A percentile compares a stretch with the other conserved stretches of the same genome.
Conservation (phyloP, 148 eudicot species). For the Amaranthus hypochondriacus region DNA sequence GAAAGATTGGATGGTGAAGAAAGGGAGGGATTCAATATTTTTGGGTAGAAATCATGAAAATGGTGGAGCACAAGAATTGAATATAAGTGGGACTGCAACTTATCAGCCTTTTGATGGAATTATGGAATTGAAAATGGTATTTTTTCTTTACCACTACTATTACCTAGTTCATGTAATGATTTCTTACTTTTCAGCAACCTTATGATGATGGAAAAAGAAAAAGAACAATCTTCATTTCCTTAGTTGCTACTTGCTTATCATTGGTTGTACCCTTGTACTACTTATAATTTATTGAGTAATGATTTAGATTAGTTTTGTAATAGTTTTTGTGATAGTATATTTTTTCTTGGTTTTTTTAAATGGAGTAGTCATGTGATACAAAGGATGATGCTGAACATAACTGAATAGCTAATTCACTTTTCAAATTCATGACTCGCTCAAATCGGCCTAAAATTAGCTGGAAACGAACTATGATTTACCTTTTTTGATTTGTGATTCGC, state of each 20-base stretch:
- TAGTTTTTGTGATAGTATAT: background rate
- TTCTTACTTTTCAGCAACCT: conserved; percentile 13
- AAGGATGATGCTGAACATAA: background rate
- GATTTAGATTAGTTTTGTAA: background rate
- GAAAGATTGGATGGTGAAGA: conserved; percentile 65
- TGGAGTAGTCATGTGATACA: no score
- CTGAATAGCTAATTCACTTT: background rate
- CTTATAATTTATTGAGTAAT: background rate
- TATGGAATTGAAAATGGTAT: conserved; percentile 71
- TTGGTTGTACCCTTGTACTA: conserved; percentile 6
- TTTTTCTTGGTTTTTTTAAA: background rate
- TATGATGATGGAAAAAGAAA: background rate
- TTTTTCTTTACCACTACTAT: background rate
- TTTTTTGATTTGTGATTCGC: no score
- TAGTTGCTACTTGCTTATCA: background rate
- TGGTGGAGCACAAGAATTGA: conserved; percentile 29
- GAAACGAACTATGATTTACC: no score
- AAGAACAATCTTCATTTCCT: background rate
- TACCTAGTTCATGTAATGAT: conserved; percentile 5
- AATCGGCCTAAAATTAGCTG: no score
- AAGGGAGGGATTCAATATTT: conserved; percentile 40
- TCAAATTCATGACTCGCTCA: background rate
- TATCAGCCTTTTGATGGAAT: conserved; percentile 78
- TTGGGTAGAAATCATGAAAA: conserved; percentile 8
- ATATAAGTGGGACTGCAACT: conserved; percentile 53